Conservation (phyloP, 148 eudicot species). For the Cornus florida region DNA sequence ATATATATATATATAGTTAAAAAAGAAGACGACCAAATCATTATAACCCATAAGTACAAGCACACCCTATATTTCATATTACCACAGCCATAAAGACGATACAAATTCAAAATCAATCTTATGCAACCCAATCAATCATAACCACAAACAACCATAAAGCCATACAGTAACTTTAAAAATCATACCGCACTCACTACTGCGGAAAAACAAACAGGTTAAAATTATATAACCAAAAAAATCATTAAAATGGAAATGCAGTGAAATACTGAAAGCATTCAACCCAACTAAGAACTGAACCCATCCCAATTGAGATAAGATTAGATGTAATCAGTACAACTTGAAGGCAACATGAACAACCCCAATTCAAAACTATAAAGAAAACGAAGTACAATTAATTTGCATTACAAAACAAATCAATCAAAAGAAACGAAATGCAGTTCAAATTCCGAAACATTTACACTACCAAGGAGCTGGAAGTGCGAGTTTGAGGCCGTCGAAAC, state of each 20-base stretch:
- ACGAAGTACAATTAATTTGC: not conserved
- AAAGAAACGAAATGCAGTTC: not conserved
- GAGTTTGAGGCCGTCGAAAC: constrained; percentile 9
- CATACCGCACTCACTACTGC: not conserved
- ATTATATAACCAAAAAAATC: not conserved
- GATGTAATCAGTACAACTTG: not conserved
- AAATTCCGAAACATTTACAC: not conserved
- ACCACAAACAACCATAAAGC: not conserved
- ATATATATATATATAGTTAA: no score
- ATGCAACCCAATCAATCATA: no score
- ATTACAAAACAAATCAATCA: not conserved
- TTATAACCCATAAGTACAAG: not conserved
- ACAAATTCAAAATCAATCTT: not conserved
- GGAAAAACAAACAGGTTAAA: not conserved
- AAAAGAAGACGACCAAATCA: not conserved
- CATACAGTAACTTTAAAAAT: not conserved
- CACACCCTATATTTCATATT: not conserved
- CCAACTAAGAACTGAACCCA: not conserved
- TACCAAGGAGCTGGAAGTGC: constrained; percentile 72
- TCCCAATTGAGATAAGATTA: not conserved
- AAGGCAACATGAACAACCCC: not conserved
- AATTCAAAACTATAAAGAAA: not conserved
- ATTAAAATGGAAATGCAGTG: not conserved
- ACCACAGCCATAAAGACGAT: not conserved
- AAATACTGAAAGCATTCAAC: not conserved